Evolutionary conservation across 1,284 basidiomycete genomes (phyloP).

Genomic region (Sanghuangporus baumii): DNA sequence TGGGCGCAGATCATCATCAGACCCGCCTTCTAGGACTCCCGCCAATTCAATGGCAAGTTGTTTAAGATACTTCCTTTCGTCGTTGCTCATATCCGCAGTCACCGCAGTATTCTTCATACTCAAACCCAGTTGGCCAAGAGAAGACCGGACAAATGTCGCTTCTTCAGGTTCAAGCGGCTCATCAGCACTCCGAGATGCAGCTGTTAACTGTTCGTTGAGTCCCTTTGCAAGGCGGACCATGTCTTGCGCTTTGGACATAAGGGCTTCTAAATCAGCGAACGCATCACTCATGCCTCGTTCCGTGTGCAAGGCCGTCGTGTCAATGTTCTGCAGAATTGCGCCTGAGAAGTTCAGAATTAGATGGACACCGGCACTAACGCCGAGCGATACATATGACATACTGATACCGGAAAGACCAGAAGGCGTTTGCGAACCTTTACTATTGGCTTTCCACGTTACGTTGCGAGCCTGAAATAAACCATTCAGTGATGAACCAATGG

Average conservation of each 20-base stretch:
- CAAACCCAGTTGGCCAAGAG: conserved; percentile 84
- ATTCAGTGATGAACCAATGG: conserved; percentile 24
- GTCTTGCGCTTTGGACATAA: conserved; percentile 89
- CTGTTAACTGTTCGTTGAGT: conserved; percentile 77
- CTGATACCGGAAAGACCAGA: conserved; percentile 43
- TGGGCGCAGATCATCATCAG: conserved; percentile 18
- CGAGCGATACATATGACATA: conserved; percentile 26
- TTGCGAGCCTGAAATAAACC: background rate
- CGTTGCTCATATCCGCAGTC: conserved; percentile 85
- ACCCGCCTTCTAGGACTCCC: conserved; percentile 57
- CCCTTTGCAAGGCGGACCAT: conserved; percentile 90
- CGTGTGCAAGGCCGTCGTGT: conserved; percentile 24
- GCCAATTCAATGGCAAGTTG: conserved; percentile 84
- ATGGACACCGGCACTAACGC: background rate
- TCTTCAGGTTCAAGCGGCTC: conserved; percentile 60
- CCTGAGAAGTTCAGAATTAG: background rate
- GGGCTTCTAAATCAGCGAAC: conserved; percentile 83
- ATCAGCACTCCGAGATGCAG: conserved; percentile 3
- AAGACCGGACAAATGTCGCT: conserved; percentile 82
- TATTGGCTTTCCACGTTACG: background rate
- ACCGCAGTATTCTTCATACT: conserved; percentile 73
- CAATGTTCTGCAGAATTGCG: conserved; percentile 17
- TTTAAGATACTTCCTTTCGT: conserved; percentile 77
- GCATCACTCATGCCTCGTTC: conserved; percentile 73
- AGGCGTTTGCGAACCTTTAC: background rate